Evolutionary conservation across 2,329 filamentous ascomycete genomes (phyloP), one percentile per base, ranked within the genome.

Genomic region (Lasiodiplodia sp.): DNA sequence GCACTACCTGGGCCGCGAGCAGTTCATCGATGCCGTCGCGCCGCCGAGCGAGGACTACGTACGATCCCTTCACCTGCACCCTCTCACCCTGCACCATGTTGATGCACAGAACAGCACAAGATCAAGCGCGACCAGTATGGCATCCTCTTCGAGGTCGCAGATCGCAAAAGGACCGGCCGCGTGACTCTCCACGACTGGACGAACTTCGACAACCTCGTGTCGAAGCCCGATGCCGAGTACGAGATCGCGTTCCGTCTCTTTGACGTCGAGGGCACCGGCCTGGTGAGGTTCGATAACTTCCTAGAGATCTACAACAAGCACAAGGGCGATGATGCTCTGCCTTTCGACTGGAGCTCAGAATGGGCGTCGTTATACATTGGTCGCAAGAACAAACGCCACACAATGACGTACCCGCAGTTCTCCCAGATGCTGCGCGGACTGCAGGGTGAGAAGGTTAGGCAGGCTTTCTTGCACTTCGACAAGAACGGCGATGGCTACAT

Each of bases 171-270:
- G 73, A 85, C 85, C 55, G 94, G 94, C 71, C 90, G 87, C 74
- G 86, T 99, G 73, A 92, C 84, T 74, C 83, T 98, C 67, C 85
- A 89, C 70, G 96, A 99, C 83, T 99, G 95, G 94, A 89, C 88
- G 57, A 91, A 92, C 72, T 99, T 98, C 81, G 93, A 97, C 83
- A 96, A 97, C 84, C 88, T 99, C 71, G 89, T 99, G 69, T 86
- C 87, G 73, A 98, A 97, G 83, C 92, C 96, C 71, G 96, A 98
- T 78, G 96, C 96, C 79, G 96, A 99, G 83, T 99, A 99, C 83
- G 94, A 98, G 81, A 97, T 99, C 75, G 95, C 96, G 18, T 99
- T 98, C 84, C 92, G 96, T 75, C 87, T 99, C 67, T 99, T 99
- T 82, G 95, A 98, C 78, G 87, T 93, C 74, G 90, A 95, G 64